phyloP scores from a whole-genome alignment of 306 rosid genomes.

The Dryas drummondii region DNA sequence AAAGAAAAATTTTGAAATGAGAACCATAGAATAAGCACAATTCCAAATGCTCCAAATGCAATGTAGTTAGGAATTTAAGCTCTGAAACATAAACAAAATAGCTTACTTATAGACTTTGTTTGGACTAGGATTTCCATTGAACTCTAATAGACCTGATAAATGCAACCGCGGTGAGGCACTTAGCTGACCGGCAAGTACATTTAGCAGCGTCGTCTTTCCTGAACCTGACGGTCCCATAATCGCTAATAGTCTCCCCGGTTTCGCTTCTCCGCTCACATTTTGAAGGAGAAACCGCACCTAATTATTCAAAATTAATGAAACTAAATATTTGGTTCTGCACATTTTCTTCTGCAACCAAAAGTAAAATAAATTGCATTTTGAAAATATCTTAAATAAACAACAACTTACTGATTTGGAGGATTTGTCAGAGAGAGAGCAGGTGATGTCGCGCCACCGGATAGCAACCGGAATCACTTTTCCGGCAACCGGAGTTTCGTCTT shows the following conservation, averaged over 20 bases:
- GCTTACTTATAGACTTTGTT: slow-evolving; percentile 64
- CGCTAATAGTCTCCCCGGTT: slow-evolving; percentile 79
- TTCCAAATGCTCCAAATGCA: background rate
- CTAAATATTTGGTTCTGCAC: background rate
- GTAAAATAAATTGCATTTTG: background rate
- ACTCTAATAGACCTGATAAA: slow-evolving; percentile 73
- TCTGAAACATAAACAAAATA: background rate
- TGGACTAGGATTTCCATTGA: slow-evolving; percentile 67
- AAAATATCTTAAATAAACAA: background rate
- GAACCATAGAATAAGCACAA: slow-evolving; percentile 1
- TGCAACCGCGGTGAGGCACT: slow-evolving; percentile 59
- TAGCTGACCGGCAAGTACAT: slow-evolving; percentile 82
- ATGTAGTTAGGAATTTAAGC: background rate
- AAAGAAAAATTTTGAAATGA: slow-evolving; percentile 13
- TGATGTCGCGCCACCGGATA: slow-evolving; percentile 74
- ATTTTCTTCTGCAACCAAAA: slow-evolving; percentile 24
- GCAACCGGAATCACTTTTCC: slow-evolving; percentile 63
- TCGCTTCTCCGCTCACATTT: slow-evolving; percentile 80
- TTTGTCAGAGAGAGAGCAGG: slow-evolving; percentile 68
- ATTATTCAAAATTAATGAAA: background rate
- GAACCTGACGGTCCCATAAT: slow-evolving; percentile 99
- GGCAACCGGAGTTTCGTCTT: slow-evolving; percentile 24
- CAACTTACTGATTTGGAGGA: slow-evolving; percentile 59
- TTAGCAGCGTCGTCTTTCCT: slow-evolving; percentile 91
- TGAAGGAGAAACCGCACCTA: slow-evolving; percentile 77